A percentile compares a stretch with the other conserved stretches of the same genome.
Evolutionary conservation across 2,329 filamentous ascomycete genomes (phyloP).

Genomic region (Leptographium wingfieldii): DNA sequence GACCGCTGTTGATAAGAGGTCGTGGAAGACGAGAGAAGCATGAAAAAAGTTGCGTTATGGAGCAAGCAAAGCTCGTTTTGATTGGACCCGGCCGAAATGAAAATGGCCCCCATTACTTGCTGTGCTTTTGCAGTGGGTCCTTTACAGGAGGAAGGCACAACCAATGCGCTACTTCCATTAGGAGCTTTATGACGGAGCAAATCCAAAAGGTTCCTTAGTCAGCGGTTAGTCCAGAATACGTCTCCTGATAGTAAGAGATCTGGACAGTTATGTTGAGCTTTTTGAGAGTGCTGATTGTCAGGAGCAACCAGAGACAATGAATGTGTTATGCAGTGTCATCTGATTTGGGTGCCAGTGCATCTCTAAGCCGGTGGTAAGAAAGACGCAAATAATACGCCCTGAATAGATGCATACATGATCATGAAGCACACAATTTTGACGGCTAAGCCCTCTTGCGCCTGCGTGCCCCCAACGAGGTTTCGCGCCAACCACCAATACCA

Average conservation of each 20-base stretch:
- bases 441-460: conserved; percentile 4
- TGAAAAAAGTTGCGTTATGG: neutral
- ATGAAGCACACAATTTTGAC: conserved; percentile 48
- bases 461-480: conserved; percentile 13
- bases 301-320: neutral
- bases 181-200: neutral
- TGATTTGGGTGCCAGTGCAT: neutral
- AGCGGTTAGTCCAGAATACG: neutral
- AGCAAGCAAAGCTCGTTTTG: neutral
- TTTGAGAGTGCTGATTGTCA: neutral
- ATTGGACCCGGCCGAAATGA: neutral
- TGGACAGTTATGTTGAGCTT: neutral
- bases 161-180: neutral
- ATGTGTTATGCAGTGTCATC: neutral
- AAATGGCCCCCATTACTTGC: neutral
- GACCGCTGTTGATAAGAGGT: neutral
- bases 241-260: neutral
- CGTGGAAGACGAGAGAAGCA: neutral
- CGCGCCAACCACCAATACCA: conserved; percentile 77
- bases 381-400: conserved; percentile 72
- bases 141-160: neutral
- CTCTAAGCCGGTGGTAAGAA: conserved; percentile 77
- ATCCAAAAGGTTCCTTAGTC: neutral
- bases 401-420: conserved; percentile 70
- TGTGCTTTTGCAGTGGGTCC: neutral